Conservation (phyloP, 2,329 filamentous ascomycete genomes). For the Ceratocystiopsis sp. region DNA sequence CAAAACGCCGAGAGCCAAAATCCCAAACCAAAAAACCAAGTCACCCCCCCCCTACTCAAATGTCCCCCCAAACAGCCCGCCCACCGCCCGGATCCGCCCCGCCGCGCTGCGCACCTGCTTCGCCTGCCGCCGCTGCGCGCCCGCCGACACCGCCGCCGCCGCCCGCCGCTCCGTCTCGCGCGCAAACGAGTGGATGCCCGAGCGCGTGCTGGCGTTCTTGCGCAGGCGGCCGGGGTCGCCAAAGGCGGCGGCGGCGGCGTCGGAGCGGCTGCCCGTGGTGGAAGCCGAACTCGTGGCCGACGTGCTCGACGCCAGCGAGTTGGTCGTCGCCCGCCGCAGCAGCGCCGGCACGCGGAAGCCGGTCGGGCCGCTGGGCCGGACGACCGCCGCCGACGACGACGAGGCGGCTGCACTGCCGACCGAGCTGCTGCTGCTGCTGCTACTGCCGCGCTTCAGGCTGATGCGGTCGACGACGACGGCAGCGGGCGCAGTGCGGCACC, state of each 20-base stretch:
- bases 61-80: slow-evolving; percentile 38
- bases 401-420: background rate
- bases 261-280: background rate
- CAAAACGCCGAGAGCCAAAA: background rate
- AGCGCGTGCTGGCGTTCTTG: slow-evolving; percentile 42
- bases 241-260: slow-evolving; percentile 4
- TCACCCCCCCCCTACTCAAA: slow-evolving; percentile 25
- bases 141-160: slow-evolving; percentile 33
- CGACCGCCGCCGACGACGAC: slow-evolving; percentile 17
- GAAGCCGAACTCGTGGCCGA: no score
- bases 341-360: slow-evolving; percentile 54
- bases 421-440: slow-evolving; percentile 3
- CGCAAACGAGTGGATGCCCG: slow-evolving; percentile 43
- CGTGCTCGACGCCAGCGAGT: slow-evolving; percentile 30
- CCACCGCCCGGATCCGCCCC: slow-evolving; percentile 36
- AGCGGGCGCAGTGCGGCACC: slow-evolving; percentile 10
- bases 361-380: slow-evolving; percentile 10
- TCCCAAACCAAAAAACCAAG: background rate
- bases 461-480: slow-evolving; percentile 60
- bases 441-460: slow-evolving; percentile 40
- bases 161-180: slow-evolving; percentile 40
- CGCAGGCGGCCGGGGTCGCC: slow-evolving; percentile 21
- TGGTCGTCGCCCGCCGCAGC: slow-evolving; percentile 57
- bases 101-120: slow-evolving; percentile 41
- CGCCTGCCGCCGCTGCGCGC: slow-evolving; percentile 39